phyloP scores from a whole-genome alignment of 768 basidiomycete species.

The Auriscalpium orientale region DNA sequence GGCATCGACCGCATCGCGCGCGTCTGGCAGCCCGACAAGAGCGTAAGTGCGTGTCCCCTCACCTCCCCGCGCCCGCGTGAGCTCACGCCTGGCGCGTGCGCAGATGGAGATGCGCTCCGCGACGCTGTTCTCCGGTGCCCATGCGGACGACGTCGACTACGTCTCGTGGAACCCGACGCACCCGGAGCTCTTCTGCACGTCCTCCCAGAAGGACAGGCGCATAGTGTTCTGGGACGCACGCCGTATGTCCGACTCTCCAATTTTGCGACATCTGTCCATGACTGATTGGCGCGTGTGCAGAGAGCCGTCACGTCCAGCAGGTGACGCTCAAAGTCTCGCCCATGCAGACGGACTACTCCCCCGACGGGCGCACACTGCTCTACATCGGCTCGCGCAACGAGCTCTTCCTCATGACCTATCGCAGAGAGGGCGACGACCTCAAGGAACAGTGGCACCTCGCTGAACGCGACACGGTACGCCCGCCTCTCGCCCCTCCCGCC shows the following conservation, averaged over 20 bases:
- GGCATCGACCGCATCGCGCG: constrained; percentile 74
- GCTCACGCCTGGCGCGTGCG: background rate
- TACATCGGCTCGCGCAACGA: constrained; percentile 56
- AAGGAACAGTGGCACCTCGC: constrained; percentile 44
- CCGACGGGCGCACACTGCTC: constrained; percentile 60
- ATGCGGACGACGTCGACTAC: constrained; percentile 75
- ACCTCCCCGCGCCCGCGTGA: background rate
- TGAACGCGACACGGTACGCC: constrained; percentile 18
- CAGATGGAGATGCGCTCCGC: constrained; percentile 71
- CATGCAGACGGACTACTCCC: constrained; percentile 60
- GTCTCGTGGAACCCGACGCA: constrained; percentile 83
- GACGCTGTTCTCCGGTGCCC: constrained; percentile 58
- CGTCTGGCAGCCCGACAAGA: constrained; percentile 75
- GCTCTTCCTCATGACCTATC: constrained; percentile 52
- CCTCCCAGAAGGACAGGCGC: constrained; percentile 65
- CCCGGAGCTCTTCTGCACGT: constrained; percentile 75
- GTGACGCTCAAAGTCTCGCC: constrained; percentile 52
- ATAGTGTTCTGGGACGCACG: constrained; percentile 83
- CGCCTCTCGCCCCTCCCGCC: background rate
- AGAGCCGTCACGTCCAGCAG: constrained; percentile 64
- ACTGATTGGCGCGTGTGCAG: constrained; percentile 27
- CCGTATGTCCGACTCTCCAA: constrained; percentile 47
- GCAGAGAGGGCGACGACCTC: constrained; percentile 42
- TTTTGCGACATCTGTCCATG: background rate
- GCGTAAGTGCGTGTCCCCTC: constrained; percentile 36